Base-by-base conservation (phyloP, 2,329 filamentous ascomycete species). In the Parascedosporium putredinis region DNA sequence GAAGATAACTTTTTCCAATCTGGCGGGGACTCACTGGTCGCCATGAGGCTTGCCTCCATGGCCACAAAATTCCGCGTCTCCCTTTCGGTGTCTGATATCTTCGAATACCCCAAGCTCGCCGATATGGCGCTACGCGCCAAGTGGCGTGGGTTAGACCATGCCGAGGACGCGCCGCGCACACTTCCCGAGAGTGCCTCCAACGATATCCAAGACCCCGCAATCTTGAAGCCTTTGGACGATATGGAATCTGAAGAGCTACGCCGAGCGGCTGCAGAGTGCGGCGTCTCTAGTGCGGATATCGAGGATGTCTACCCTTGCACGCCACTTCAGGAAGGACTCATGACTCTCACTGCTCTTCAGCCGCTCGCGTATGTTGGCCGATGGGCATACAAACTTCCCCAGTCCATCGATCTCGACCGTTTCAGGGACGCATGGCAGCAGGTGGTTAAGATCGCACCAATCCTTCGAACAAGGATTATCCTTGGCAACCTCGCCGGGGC, bases 1-100 rank as follows among this genome's bases (percentile, higher is more conserved):
- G 71, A 78, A 8, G 73, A 80, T 55, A 77, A 73, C 62, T 81
- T 82, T 62, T 81, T 81, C 67, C 68, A 70, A 2, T 67, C 79
- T 0, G 78, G 78, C 1, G 78, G 78, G 16, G 77, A 81, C 61
- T 81, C 78, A 0, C 75, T 81, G 20, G 62, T 70, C 1, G 77
- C 77, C 2, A 83, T 82, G 76, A 78, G 75, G 57, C 63, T 83
- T 36, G 33, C 20, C 6, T 18, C n/a, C n/a, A 18, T 16, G 33
- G 33, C 33, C 10, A 8, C n/a, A 4, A 18, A 36, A 18, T 8
- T 5, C 10, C n/a, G 33, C n/a, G 9, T 36, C 12, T 16, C n/a
- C 5, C 14, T 36, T 16, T 36, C 33, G 3, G 33, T 36, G 2
- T 14, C 33, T 18, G 20, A 36, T 2, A 36, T 36, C 9, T 18